phyloP scores from a whole-genome alignment of 139 green algal species.

The Choricystis sp. region DNA sequence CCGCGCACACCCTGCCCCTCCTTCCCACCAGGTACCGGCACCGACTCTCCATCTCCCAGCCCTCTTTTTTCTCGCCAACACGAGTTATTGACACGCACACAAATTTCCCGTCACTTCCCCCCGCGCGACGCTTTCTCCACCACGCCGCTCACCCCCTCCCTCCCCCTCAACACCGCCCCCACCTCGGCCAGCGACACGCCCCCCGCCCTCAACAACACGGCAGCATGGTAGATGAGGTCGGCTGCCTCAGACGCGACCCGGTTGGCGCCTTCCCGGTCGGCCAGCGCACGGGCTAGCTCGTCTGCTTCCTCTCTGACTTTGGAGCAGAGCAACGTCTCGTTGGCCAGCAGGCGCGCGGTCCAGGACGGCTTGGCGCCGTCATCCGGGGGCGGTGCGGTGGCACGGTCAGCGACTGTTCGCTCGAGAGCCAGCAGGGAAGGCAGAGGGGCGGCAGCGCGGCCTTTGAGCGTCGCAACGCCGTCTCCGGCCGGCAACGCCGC shows the following conservation, averaged over 20 bases:
- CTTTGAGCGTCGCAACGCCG: neutral
- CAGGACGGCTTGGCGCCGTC: constrained; percentile 76
- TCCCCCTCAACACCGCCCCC: constrained; percentile 41
- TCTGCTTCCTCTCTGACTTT: constrained; percentile 90
- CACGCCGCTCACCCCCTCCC: constrained; percentile 66
- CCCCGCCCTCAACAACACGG: constrained; percentile 74
- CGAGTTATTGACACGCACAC: neutral
- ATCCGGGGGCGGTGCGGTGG: constrained; percentile 12
- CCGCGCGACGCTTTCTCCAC: constrained; percentile 73
- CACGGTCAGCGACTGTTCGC: constrained; percentile 59
- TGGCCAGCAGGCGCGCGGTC: constrained; percentile 70
- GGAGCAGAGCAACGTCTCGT: constrained; percentile 78
- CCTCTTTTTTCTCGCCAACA: neutral
- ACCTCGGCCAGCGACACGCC: constrained; percentile 72
- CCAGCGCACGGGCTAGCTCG: constrained; percentile 85
- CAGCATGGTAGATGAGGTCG: constrained; percentile 93
- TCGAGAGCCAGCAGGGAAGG: constrained; percentile 73
- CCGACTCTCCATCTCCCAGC: neutral
- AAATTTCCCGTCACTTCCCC: constrained; percentile 12
- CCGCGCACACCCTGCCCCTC: too few relatives aligned
- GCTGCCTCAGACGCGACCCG: constrained; percentile 75
- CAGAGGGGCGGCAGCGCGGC: constrained; percentile 20
- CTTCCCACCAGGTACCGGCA: neutral
- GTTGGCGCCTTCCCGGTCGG: constrained; percentile 65
- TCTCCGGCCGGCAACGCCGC: neutral